Evolutionary conservation across 345 rosid genomes (phyloP).

Genomic region (Kandelia obovata): DNA sequence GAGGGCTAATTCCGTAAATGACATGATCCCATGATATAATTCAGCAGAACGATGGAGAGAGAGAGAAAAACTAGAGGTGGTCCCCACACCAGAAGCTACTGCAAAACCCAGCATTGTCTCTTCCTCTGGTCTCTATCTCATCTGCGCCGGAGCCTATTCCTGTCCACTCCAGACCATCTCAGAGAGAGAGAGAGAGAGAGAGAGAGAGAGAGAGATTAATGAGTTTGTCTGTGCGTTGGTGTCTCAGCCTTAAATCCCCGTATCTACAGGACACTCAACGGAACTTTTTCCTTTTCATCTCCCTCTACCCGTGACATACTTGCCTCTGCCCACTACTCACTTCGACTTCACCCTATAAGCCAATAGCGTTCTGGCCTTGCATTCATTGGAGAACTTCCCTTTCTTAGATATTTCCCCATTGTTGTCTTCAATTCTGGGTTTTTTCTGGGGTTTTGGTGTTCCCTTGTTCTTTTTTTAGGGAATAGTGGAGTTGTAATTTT

Average conservation of each 20-base stretch:
- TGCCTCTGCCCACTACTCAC: not conserved
- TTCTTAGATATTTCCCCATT: slow-evolving; percentile 16
- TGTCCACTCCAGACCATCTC: not conserved
- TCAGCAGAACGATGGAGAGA: not conserved
- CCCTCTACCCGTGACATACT: slow-evolving; percentile 22
- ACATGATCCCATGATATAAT: slow-evolving; percentile 10
- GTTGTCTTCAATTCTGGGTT: slow-evolving; percentile 4
- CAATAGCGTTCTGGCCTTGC: not conserved
- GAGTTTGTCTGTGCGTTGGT: not conserved
- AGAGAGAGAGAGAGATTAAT: not conserved
- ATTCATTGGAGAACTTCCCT: slow-evolving; percentile 24
- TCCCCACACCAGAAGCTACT: slow-evolving; percentile 29
- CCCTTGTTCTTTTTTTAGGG: slow-evolving; percentile 1
- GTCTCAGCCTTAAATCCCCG: slow-evolving; percentile 5
- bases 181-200: not conserved
- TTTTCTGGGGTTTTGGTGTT: slow-evolving; percentile 27
- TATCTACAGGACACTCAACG: slow-evolving; percentile 17
- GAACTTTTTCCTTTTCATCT: slow-evolving; percentile 15
- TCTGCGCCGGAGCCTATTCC: not conserved
- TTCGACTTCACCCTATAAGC: not conserved
- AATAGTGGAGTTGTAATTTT: not conserved
- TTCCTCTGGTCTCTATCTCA: slow-evolving; percentile 32
- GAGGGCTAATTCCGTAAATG: slow-evolving; percentile 24
- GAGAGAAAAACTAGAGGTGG: slow-evolving; percentile 3
- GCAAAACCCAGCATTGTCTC: slow-evolving; percentile 44